phyloP scores from a whole-genome alignment of 106 monocot genomes.

The Dactylorhiza incarnata region DNA sequence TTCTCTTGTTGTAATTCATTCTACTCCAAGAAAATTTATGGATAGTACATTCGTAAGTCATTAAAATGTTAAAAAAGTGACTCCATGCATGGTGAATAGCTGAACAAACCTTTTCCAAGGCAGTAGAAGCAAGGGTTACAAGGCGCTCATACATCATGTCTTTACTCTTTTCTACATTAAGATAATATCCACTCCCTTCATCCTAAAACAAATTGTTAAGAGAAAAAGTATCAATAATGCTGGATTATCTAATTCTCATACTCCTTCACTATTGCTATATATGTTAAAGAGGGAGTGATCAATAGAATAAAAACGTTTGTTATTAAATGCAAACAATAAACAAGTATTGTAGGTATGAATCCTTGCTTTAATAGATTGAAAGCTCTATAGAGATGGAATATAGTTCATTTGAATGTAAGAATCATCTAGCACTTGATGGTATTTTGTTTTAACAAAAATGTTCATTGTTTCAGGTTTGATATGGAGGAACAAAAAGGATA shows the following conservation, averaged over 20 bases:
- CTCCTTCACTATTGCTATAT: not conserved
- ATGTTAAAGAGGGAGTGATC: too few relatives aligned
- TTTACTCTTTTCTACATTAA: conserved; percentile 11
- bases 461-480: too few relatives aligned
- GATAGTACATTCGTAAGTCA: not conserved
- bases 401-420: not conserved
- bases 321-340: not conserved
- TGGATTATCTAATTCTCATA: not conserved
- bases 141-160: conserved; percentile 42
- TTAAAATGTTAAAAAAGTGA: not conserved
- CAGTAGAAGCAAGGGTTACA: conserved; percentile 27
- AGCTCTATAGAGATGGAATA: not conserved
- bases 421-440: not conserved
- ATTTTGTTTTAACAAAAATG: too few relatives aligned
- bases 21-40: conserved; percentile 18
- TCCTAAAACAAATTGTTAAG: conserved; percentile 20
- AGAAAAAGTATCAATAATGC: not conserved
- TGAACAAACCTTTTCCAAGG: conserved; percentile 33
- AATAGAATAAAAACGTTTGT: not conserved
- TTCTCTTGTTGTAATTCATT: conserved; percentile 21
- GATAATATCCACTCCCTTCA: conserved; percentile 9
- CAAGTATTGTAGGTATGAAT: not conserved
- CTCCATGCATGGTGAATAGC: not conserved
- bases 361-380: not conserved
- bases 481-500: too few relatives aligned